phyloP scores from a whole-genome alignment of 441 rosid species.

The Gossypium davidsonii region DNA sequence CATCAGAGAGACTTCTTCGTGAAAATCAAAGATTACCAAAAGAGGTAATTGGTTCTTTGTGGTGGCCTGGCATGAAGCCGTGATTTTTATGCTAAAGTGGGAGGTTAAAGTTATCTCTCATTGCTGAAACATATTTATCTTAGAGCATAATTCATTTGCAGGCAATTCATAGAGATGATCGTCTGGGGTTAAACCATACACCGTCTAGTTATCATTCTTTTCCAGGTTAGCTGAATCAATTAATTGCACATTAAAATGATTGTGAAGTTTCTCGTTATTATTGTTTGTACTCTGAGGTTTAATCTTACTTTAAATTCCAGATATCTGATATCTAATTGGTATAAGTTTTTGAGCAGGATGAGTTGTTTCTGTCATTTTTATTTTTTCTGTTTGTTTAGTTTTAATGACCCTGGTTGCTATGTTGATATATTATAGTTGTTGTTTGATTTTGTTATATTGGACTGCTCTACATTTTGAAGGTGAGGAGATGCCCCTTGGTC shows the following conservation, averaged over 20 bases:
- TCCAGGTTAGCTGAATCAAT: conserved; percentile 44
- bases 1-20: conserved; percentile 63
- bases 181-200: conserved; percentile 46
- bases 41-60: conserved; percentile 45
- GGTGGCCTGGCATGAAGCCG: background rate
- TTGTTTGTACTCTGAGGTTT: background rate
- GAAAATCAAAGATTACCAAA: conserved; percentile 73
- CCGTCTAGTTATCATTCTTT: conserved; percentile 47
- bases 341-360: background rate
- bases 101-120: conserved; percentile 11
- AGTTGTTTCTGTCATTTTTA: background rate
- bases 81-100: background rate
- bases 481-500: conserved; percentile 50
- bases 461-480: conserved; percentile 34
- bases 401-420: background rate
- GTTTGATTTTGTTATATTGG: conserved; percentile 20
- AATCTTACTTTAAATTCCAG: background rate
- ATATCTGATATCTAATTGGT: background rate
- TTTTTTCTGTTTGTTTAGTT: background rate
- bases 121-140: conserved; percentile 8
- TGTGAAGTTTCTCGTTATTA: background rate
- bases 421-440: background rate
- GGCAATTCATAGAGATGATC: conserved; percentile 70
- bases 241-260: background rate
- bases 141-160: conserved; percentile 35